Evolutionary conservation across 2,329 filamentous ascomycete species (phyloP), one percentile per base, ranked within the genome.

Genomic region (Ascochyta koolunga): DNA sequence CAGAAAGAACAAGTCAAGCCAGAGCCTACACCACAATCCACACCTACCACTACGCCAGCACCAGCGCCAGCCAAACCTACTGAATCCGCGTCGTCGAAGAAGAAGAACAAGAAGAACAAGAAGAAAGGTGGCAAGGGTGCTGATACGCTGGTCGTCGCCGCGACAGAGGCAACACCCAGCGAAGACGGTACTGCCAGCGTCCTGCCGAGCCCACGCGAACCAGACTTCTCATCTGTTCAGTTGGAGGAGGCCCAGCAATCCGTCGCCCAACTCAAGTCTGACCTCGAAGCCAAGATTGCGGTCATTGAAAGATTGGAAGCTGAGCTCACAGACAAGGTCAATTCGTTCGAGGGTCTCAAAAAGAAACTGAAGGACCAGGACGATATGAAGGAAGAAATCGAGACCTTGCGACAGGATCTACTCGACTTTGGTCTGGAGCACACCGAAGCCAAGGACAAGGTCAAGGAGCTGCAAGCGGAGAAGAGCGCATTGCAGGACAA

Each of bases 91-190:
- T 74, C 79, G 10, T 77, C 78, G 54, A 93, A 92, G 77, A 96
- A 91, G 73, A 96, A 90, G 74, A 96, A 92, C 60, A 80, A 79
- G 62, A 80, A 90, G 72, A n/a, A n/a, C n/a, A 96, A 96, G 83
- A 89, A 88, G 76, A 93, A 93, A 79, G 86, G 84, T 16, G 84
- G 82, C 27, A 85, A 83, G 59, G 61, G 50, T 21, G 41, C 54
- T 5, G 66, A 67, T 8, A 73, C 62, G 3, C 40, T 54, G 8
- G 21, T 35, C n/a, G 45, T 50, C n/a, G 45, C 41, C 16, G 65
- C 66, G 16, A 65, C 73, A 7, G 72, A 78, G 18, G 61, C 71
- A 22, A 66, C 69, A 15, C 69, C 68, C 9, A 68, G 70, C 36
- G 78, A 80, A 48, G 64, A 76, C 5, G 70, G 76, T 4, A 72